These are phyloP conservation scores for Xerocomellus amylosporus DNA, from an alignment of 768 basidiomycete species.

Conservation along the genomic window DNA sequence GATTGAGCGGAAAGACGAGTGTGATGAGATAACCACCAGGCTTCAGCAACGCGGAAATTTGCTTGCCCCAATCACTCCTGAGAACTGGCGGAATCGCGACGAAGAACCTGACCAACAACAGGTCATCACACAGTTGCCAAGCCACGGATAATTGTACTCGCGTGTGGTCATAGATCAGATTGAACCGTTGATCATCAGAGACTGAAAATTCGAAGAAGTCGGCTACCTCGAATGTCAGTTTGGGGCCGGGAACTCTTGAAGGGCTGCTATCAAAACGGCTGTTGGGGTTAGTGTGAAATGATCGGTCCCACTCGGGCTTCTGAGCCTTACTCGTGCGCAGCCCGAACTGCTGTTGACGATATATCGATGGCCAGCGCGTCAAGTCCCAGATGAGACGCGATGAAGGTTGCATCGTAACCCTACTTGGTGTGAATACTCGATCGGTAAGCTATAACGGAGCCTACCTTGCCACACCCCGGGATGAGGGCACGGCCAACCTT, in stretches of 20 bases:
- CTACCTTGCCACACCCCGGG: constrained; percentile 55
- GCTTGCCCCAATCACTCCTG: constrained; percentile 54
- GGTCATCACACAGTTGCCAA: neutral
- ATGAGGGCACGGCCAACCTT: constrained; percentile 44
- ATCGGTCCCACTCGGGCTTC: neutral
- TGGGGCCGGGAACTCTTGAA: neutral
- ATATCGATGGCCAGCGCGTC: constrained; percentile 20
- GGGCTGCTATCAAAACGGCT: constrained; percentile 1
- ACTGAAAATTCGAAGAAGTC: constrained; percentile 23
- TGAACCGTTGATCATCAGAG: constrained; percentile 9
- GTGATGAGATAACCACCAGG: constrained; percentile 63
- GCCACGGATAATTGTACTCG: neutral
- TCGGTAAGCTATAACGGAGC: neutral
- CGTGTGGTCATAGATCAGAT: constrained; percentile 21
- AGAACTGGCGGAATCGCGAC: constrained; percentile 60
- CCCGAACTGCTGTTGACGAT: constrained; percentile 15
- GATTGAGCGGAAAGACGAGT: constrained; percentile 55
- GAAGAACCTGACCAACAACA: constrained; percentile 42
- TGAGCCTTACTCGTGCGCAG: constrained; percentile 20
- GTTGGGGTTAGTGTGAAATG: neutral
- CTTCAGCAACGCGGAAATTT: constrained; percentile 55
- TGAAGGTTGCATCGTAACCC: constrained; percentile 21
- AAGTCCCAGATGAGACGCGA: constrained; percentile 16
- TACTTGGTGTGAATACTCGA: constrained; percentile 3
- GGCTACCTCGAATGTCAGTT: constrained; percentile 18